Percentiles rank a stretch among this genome's conserved stretches.
phyloP scores from a whole-genome alignment of 1,139 yeast species.

The Kodamaea alishanica region DNA sequence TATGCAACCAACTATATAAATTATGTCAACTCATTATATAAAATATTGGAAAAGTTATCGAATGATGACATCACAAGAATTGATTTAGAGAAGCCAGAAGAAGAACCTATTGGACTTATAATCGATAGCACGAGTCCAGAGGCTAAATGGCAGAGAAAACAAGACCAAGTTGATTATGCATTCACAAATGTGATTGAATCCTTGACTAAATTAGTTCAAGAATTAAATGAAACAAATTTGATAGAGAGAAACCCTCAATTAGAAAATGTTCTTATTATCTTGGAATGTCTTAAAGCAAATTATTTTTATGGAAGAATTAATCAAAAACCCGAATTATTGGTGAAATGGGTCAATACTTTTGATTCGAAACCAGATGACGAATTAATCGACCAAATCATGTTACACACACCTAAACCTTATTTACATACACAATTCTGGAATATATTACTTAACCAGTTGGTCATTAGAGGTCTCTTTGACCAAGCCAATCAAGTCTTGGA shows the following conservation, averaged over 20 bases:
- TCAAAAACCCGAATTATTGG: slow-evolving; percentile 44
- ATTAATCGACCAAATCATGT: slow-evolving; percentile 43
- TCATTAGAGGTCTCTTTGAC: slow-evolving; percentile 59
- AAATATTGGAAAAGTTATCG: slow-evolving; percentile 30
- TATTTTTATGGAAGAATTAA: slow-evolving; percentile 43
- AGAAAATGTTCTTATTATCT: slow-evolving; percentile 44
- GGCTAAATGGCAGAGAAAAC: slow-evolving; percentile 9
- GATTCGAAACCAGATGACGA: slow-evolving; percentile 58
- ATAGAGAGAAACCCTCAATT: slow-evolving; percentile 13
- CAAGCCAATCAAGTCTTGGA: slow-evolving; percentile 51
- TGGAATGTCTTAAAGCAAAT: slow-evolving; percentile 56
- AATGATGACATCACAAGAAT: slow-evolving; percentile 16
- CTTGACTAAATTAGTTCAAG: slow-evolving; percentile 15
- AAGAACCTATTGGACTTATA: slow-evolving; percentile 35
- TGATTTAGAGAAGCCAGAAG: slow-evolving; percentile 23
- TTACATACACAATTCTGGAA: slow-evolving; percentile 63
- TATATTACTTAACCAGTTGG: slow-evolving; percentile 49
- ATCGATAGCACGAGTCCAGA: slow-evolving; percentile 17
- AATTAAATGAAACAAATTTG: slow-evolving; percentile 11
- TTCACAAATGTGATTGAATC: slow-evolving; percentile 25
- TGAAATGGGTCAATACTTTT: slow-evolving; percentile 64
- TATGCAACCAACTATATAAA: slow-evolving; percentile 21
- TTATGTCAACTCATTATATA: slow-evolving; percentile 34
- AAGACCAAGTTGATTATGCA: slow-evolving; percentile 24
- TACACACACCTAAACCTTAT: slow-evolving; percentile 45